Percentiles rank a stretch among this genome's conserved stretches.
These are phyloP conservation scores for Wickerhamiella kurtzmanii DNA, from an alignment of 805 yeast genomes.

Conservation along the genomic window DNA sequence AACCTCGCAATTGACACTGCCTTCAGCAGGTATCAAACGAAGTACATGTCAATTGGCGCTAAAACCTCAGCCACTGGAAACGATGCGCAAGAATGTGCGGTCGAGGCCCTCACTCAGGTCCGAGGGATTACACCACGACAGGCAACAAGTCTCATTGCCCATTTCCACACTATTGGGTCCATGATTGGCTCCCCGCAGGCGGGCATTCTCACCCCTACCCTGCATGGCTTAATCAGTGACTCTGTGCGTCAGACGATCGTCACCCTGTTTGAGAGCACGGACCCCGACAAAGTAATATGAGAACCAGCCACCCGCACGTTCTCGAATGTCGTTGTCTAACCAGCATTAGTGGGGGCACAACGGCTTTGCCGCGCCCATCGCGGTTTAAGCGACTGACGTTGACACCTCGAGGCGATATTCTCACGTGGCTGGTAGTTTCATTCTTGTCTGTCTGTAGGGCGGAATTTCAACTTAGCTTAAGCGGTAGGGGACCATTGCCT, in stretches of 20 bases:
- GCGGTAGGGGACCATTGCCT: no score
- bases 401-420: no score
- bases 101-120: slow-evolving; percentile 3
- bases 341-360: no score
- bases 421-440: no score
- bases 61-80: not conserved
- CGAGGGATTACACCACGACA: slow-evolving; percentile 1
- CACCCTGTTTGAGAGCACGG: not conserved
- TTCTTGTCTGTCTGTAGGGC: no score
- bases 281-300: not conserved
- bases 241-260: slow-evolving; percentile 1
- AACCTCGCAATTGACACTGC: slow-evolving; percentile 3
- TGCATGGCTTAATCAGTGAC: slow-evolving; percentile 1
- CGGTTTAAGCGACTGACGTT: no score
- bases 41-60: not conserved
- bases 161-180: not conserved
- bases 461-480: no score
- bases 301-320: slow-evolving; percentile 1
- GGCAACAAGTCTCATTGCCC: not conserved
- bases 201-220: not conserved
- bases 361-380: no score
- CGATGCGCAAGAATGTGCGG: slow-evolving; percentile 1
- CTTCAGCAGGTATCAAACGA: slow-evolving; percentile 1
- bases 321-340: no score
- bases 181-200: not conserved